Evolutionary conservation across 2,329 filamentous ascomycete species (phyloP), one percentile per base, ranked within the genome.

Genomic region (Trichoderma pleuroti): DNA sequence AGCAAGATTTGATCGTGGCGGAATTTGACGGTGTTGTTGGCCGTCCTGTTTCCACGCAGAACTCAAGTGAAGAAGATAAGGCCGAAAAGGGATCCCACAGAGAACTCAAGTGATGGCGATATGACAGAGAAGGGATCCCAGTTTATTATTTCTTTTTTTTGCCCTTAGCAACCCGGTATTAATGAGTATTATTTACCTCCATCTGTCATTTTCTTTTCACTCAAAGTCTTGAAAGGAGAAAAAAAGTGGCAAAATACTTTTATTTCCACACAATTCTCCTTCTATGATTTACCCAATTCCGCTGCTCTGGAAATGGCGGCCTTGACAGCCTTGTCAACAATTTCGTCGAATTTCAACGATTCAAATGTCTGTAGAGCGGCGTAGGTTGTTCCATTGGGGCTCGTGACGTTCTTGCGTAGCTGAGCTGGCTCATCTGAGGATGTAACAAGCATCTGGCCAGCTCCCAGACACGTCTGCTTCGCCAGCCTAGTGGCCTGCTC

Each of bases 341-440:
- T 81, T 0, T 78, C 79, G 74, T 81, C 79, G 57, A 86, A 78
- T 0, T 82, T 82, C 0, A 80, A 80, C 32, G 79, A 78, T 73
- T 85, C 83, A 42, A 86, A 86, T 75, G 82, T 85, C 70, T 84
- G 78, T 18, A 86, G 78, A 0, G 84, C 84, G 14, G 84, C 84
- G 54, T 85, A 78, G 0, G 84, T 86, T 4, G 84, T 86, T 34
- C 84, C 84, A 72, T 85, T 86, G 28, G 84, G 84, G 78, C 84
- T 86, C 7, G 84, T 86, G 64, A 86, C 84, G 75, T 86, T 86
- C 74, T 79, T 84, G 68, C 84, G 81, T 63, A 86, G 78, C 77
- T 86, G 83, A 0, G 80, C 75, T 0, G 84, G 83, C 39, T 81
- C 78, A 3, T 85, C 84, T 4, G 81, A 76, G 2, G 84, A 84